These are phyloP conservation scores for Alternaria rosae DNA, from an alignment of 2,329 filamentous ascomycete species.

Conservation along the genomic window DNA sequence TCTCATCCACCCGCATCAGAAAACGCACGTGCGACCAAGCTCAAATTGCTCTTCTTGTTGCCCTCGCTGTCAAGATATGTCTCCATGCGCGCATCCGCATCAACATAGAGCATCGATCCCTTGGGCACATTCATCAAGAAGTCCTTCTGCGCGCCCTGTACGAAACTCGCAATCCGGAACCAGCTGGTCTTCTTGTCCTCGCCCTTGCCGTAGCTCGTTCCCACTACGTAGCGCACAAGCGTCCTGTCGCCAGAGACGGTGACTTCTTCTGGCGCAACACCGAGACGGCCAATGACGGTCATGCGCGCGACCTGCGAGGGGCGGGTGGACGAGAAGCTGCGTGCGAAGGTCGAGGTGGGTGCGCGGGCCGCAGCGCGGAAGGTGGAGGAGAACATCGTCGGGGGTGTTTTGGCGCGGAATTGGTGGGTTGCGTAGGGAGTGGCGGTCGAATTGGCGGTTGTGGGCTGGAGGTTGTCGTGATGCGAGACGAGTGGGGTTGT, in stretches of 20 bases:
- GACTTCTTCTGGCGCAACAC: conserved; percentile 76
- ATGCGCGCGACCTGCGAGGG: conserved; percentile 76
- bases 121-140: conserved; percentile 78
- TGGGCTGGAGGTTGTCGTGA: conserved; percentile 12
- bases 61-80: conserved; percentile 72
- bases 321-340: conserved; percentile 77
- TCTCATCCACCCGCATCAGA: background rate
- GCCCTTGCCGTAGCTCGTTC: conserved; percentile 68
- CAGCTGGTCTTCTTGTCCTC: conserved; percentile 83
- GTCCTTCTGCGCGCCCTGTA: conserved; percentile 73
- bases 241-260: conserved; percentile 79
- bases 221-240: conserved; percentile 79
- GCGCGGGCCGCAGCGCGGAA: conserved; percentile 62
- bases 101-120: conserved; percentile 81
- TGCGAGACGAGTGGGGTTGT: conserved; percentile 16
- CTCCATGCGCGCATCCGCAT: conserved; percentile 77
- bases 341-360: conserved; percentile 58
- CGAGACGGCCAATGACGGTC: conserved; percentile 86
- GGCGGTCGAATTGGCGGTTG: conserved; percentile 4
- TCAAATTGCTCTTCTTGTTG: conserved; percentile 69
- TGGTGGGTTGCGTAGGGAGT: background rate
- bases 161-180: conserved; percentile 82
- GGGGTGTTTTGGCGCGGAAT: conserved; percentile 1
- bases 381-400: conserved; percentile 40
- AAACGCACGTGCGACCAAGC: conserved; percentile 79